These are phyloP conservation scores for Microcyclospora pomicola DNA, from an alignment of 2,329 filamentous ascomycete species.

Conservation along the genomic window DNA sequence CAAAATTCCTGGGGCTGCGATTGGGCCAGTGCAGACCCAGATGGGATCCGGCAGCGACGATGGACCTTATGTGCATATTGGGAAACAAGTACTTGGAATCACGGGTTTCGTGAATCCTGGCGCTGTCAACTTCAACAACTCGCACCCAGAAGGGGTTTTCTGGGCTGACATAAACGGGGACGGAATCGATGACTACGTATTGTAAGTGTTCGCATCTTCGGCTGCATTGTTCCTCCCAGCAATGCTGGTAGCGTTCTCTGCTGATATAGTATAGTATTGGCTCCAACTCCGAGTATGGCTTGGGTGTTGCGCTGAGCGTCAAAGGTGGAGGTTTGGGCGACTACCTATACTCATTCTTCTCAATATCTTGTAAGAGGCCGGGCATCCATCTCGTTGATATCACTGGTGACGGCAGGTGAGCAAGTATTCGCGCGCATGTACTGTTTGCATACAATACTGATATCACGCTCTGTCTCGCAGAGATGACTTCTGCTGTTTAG, in stretches of 20 bases:
- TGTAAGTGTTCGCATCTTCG: conserved; percentile 1
- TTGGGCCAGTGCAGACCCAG: conserved; percentile 3
- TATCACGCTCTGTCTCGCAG: neutral
- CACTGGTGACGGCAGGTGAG: conserved; percentile 2
- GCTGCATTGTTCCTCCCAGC: no score
- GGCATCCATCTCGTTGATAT: conserved; percentile 3
- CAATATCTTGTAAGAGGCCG: conserved; percentile 1
- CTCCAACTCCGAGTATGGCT: conserved; percentile 1
- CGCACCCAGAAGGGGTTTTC: conserved; percentile 2
- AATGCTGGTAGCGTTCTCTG: neutral
- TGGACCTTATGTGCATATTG: conserved; percentile 2
- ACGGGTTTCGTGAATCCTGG: conserved; percentile 1
- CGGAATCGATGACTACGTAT: conserved; percentile 4
- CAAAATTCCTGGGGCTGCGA: neutral
- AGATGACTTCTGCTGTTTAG: conserved; percentile 4
- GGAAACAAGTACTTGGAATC: neutral
- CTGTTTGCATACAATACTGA: no score
- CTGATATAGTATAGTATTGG: neutral
- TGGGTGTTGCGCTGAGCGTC: conserved; percentile 3
- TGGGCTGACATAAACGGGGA: conserved; percentile 5
- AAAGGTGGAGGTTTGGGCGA: neutral
- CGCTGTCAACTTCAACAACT: conserved; percentile 3
- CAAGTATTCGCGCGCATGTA: neutral
- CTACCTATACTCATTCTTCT: conserved; percentile 1
- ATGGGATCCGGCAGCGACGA: conserved; percentile 3